These are phyloP conservation scores for Dorcoceras hygrometricum DNA, from an alignment of 257 asterid genomes.

Conservation along the genomic window DNA sequence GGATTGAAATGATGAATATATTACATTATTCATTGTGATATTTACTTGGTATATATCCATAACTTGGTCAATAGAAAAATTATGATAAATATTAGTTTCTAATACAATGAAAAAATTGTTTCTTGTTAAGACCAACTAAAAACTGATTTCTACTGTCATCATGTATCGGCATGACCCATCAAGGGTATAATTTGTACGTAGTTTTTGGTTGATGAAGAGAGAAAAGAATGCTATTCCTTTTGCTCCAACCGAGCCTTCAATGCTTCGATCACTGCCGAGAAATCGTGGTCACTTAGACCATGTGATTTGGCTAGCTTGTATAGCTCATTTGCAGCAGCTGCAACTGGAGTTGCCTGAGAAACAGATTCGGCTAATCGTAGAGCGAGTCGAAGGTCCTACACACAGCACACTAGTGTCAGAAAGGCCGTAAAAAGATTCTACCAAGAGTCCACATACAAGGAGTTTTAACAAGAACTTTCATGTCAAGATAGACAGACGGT, in stretches of 20 bases:
- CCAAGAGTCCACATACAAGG: background rate
- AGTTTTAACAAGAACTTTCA: background rate
- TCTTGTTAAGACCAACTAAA: background rate
- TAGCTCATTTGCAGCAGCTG: conserved; percentile 89
- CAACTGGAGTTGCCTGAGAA: conserved; percentile 80
- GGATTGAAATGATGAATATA: no score
- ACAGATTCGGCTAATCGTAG: conserved; percentile 83
- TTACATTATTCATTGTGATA: no score
- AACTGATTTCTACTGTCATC: no score
- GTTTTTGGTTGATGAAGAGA: no score
- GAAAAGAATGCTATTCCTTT: conserved; percentile 16
- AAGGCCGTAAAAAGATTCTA: background rate
- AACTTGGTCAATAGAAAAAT: no score
- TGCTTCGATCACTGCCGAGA: conserved; percentile 91
- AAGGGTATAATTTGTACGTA: no score
- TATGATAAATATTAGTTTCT: no score
- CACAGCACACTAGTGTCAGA: background rate
- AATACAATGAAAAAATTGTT: no score
- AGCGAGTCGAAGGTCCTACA: conserved; percentile 88
- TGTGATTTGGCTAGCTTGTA: conserved; percentile 80
- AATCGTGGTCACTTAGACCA: conserved; percentile 80
- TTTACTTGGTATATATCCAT: no score
- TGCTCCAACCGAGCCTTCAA: conserved; percentile 50
- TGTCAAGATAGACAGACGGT: background rate
- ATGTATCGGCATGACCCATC: no score